Evolutionary conservation across 2,329 filamentous ascomycete genomes (phyloP), one percentile per base, ranked within the genome.

Genomic region (Tolypocladium amazonense): DNA sequence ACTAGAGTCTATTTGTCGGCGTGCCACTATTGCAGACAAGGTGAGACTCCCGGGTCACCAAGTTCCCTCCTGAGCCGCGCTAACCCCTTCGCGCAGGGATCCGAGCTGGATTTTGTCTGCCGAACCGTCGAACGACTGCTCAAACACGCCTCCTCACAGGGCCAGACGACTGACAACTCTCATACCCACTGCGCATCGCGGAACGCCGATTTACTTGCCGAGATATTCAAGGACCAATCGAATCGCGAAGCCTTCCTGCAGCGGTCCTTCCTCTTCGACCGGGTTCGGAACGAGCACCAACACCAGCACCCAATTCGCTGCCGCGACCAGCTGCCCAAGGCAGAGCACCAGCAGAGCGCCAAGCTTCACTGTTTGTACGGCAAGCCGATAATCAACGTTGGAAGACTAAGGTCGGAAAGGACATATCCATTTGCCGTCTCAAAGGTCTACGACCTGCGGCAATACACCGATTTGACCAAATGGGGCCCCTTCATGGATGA

Each of bases 401-500:
- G 72, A n/a, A 68, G 73, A 35, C 71, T 72, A 14, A 65, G 74
- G 15, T 71, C 70, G 8, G 70, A 68, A 18, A 68, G 70, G 20
- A 76, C 76, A 1, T 85, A 84, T 68, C 82, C 84, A 1, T 86
- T 80, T 64, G 89, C 89, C 1, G 81, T 84, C 58, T 82, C 84
- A 54, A 82, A 83, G 62, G 87, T 92, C 3, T 93, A 92, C 64
- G 88, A 92, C 68, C 72, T 92, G 56, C 79, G 89, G 1, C 80
- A 87, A 64, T 89, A 90, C 70, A 88, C 82, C 0, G 69, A 75
- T 2, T 70, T 72, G 33, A 87, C 81, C 1, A 70, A 78, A 41
- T 92, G 89, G 88, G 89, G 89, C 0, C 89, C 89, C 0, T 92
- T 90, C 66, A 74, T 81, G 67, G 75, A 82, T 56, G 88, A 92